These are phyloP conservation scores for Pythium aristosporum DNA, from an alignment of 352 stramenopile species.

Conservation along the genomic window DNA sequence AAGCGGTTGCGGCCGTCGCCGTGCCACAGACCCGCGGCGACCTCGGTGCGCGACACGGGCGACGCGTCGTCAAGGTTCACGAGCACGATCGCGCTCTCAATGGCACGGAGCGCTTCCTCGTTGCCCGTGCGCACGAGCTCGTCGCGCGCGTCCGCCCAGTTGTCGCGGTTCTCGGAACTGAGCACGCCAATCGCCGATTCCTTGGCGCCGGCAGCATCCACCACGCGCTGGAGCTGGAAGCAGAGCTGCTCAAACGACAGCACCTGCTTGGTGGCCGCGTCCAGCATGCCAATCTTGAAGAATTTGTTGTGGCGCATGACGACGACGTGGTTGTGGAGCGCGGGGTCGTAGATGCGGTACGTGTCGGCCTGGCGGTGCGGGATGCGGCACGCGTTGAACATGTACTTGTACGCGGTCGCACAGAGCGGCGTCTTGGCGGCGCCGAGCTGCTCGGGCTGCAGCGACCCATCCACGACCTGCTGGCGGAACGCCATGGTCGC, in stretches of 20 bases:
- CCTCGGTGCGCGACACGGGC: constrained; percentile 60
- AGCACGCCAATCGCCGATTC: constrained; percentile 69
- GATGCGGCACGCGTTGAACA: constrained; percentile 95
- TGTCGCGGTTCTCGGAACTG: constrained; percentile 66
- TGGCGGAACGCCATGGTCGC: constrained; percentile 89
- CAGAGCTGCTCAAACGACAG: constrained; percentile 63
- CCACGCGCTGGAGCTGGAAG: constrained; percentile 51
- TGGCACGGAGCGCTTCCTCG: constrained; percentile 42
- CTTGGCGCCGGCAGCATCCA: constrained; percentile 44
- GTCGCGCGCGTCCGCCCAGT: constrained; percentile 77
- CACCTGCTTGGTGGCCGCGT: constrained; percentile 31
- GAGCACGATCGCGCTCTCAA: constrained; percentile 71
- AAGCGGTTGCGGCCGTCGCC: constrained; percentile 93
- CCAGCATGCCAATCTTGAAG: constrained; percentile 60
- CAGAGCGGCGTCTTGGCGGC: constrained; percentile 90
- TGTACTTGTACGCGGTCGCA: constrained; percentile 92
- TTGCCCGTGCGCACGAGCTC: constrained; percentile 70
- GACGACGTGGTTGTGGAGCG: constrained; percentile 82
- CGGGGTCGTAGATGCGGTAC: constrained; percentile 91
- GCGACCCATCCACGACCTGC: constrained; percentile 79
- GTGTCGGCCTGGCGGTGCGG: constrained; percentile 69
- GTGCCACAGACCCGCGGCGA: constrained; percentile 72
- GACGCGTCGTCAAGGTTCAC: constrained; percentile 67
- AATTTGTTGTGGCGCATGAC: constrained; percentile 87
- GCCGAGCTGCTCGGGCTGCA: constrained; percentile 89